Evolutionary conservation across 139 green algal genomes (phyloP).

Genomic region (Nannochloris sp.): DNA sequence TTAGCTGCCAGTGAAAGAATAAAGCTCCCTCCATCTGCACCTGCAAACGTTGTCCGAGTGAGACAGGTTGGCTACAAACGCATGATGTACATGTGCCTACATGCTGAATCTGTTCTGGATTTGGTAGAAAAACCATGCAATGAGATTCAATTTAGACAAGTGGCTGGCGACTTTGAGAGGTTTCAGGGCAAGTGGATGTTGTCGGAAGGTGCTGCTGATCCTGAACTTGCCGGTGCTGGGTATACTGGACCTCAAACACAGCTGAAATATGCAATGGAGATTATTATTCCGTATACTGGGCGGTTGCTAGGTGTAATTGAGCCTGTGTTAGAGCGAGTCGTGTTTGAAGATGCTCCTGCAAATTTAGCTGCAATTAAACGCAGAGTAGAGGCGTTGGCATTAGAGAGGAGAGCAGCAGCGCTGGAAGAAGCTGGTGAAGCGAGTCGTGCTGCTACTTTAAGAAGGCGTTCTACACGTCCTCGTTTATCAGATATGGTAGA

Average conservation of each 20-base stretch:
- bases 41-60: conserved; percentile 26
- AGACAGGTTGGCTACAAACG: conserved; percentile 50
- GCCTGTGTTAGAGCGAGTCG: conserved; percentile 43
- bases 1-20: conserved; percentile 42
- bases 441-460: conserved; percentile 2
- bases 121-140: conserved; percentile 39
- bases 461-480: conserved; percentile 7
- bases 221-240: neutral
- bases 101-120: conserved; percentile 48
- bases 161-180: conserved; percentile 38
- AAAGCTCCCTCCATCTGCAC: conserved; percentile 5
- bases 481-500: conserved; percentile 23
- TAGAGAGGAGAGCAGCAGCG: neutral
- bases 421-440: conserved; percentile 20
- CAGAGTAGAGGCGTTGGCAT: conserved; percentile 27
- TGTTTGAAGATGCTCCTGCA: conserved; percentile 47
- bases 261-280: conserved; percentile 57
- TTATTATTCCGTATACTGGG: conserved; percentile 26
- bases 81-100: conserved; percentile 51
- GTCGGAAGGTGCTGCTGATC: neutral
- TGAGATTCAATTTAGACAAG: conserved; percentile 56
- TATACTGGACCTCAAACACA: conserved; percentile 22
- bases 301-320: conserved; percentile 37
- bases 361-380: conserved; percentile 51
- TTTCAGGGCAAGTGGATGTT: conserved; percentile 63